phyloP scores from a whole-genome alignment of 495 filamentous ascomycete species.

The Xylaria flabelliformis region DNA sequence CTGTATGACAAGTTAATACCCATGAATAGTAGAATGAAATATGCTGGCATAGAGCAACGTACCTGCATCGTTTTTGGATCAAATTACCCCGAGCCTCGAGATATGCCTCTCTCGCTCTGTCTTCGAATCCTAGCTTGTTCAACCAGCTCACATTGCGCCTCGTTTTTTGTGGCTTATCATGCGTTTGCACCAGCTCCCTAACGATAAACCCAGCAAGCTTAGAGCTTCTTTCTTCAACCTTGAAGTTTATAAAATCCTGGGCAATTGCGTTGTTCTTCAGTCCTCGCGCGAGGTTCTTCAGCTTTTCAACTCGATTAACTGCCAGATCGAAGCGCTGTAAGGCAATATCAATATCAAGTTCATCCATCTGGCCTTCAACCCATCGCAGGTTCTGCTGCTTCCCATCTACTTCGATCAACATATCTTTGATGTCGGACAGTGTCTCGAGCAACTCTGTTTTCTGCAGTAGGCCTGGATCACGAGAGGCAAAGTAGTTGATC shows the following conservation, averaged over 20 bases:
- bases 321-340: constrained; percentile 88
- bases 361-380: constrained; percentile 94
- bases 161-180: constrained; percentile 74
- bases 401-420: constrained; percentile 94
- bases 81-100: constrained; percentile 76
- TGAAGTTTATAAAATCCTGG: constrained; percentile 85
- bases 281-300: constrained; percentile 76
- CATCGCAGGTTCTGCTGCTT: constrained; percentile 94
- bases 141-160: constrained; percentile 80
- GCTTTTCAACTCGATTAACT: constrained; percentile 79
- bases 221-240: constrained; percentile 83
- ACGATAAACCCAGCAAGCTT: constrained; percentile 78
- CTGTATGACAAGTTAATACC: constrained; percentile 55
- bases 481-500: constrained; percentile 78
- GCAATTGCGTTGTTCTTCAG: constrained; percentile 84
- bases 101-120: constrained; percentile 85
- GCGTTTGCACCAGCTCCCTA: constrained; percentile 73
- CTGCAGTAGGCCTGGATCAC: constrained; percentile 73
- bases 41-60: constrained; percentile 38
- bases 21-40: neutral
- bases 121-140: constrained; percentile 83
- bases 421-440: constrained; percentile 72
- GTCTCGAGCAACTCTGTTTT: constrained; percentile 73
- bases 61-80: constrained; percentile 83
- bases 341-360: constrained; percentile 94